phyloP scores from a whole-genome alignment of 2,329 filamentous ascomycete genomes.

The Ceratocystis albifundus region DNA sequence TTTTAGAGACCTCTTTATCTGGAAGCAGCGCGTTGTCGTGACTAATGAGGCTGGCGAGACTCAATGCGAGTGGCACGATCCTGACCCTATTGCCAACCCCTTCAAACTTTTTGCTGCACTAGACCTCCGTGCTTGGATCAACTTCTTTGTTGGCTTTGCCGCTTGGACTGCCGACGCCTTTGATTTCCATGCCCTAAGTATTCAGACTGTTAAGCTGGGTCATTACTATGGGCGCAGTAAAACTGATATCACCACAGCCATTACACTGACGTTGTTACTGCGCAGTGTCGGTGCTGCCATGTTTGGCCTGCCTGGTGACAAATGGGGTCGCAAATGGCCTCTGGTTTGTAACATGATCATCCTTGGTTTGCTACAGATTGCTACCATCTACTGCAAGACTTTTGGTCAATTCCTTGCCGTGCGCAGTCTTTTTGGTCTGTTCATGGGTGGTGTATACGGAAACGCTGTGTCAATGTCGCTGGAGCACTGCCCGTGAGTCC shows the following conservation, averaged over 20 bases:
- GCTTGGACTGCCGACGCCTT: conserved; percentile 77
- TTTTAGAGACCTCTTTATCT: conserved; percentile 54
- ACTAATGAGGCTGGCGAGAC: conserved; percentile 54
- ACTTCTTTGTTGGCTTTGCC: conserved; percentile 60
- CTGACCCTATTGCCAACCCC: conserved; percentile 57
- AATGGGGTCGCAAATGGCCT: conserved; percentile 71
- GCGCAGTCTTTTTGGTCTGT: conserved; percentile 62
- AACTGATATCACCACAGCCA: conserved; percentile 61
- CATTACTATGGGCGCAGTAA: conserved; percentile 40
- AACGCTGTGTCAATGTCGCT: conserved; percentile 69
- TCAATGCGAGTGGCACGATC: conserved; percentile 55
- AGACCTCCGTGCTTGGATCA: conserved; percentile 56
- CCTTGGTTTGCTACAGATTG: conserved; percentile 55
- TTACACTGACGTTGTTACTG: conserved; percentile 63
- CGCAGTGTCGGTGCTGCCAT: conserved; percentile 61
- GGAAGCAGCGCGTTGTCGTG: conserved; percentile 61
- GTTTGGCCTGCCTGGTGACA: conserved; percentile 68
- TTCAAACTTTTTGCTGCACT: conserved; percentile 56
- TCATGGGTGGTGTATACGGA: conserved; percentile 72
- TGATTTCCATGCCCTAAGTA: conserved; percentile 70
- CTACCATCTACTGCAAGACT: conserved; percentile 62
- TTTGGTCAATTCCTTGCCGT: conserved; percentile 63
- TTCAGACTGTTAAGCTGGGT: conserved; percentile 62
- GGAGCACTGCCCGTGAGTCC: conserved; percentile 59
- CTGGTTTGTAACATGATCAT: conserved; percentile 72